Evolutionary conservation across 768 basidiomycete genomes (phyloP).

Genomic region (Kwoniella europaea): DNA sequence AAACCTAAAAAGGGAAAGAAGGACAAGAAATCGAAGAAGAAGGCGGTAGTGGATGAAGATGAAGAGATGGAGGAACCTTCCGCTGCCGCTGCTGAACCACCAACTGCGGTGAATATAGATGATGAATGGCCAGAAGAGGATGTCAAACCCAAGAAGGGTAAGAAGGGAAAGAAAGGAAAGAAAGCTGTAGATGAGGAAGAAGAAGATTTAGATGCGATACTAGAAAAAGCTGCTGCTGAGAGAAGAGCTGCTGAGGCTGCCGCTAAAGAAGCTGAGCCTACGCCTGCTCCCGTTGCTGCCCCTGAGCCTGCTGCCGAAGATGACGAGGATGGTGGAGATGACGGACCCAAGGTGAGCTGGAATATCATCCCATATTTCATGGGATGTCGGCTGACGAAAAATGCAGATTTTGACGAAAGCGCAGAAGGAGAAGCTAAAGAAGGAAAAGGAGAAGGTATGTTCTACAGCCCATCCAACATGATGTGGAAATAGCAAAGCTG

Average conservation of each 20-base stretch:
- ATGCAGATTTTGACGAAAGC: conserved; percentile 86
- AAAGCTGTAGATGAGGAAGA: conserved; percentile 31
- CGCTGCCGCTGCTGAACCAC: conserved; percentile 12
- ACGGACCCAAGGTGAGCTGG: conserved; percentile 64
- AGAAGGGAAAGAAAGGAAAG: conserved; percentile 50
- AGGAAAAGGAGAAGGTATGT: conserved; percentile 88
- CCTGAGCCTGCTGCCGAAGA: conserved; percentile 32
- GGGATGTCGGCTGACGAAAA: conserved; percentile 14
- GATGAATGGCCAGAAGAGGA: conserved; percentile 77
- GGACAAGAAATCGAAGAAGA: conserved; percentile 42
- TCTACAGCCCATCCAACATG: not conserved
- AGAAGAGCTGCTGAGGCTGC: conserved; percentile 26
- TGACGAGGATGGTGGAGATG: conserved; percentile 45
- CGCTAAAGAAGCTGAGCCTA: conserved; percentile 10
- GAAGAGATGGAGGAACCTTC: conserved; percentile 27
- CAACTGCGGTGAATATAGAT: conserved; percentile 58
- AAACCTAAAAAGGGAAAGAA: conserved; percentile 57
- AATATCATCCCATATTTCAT: too few relatives aligned
- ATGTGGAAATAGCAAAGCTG: not conserved
- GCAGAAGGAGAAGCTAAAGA: conserved; percentile 94
- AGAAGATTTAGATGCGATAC: conserved; percentile 28
- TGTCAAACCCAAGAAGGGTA: conserved; percentile 59
- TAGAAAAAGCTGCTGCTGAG: conserved; percentile 29
- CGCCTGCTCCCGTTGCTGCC: conserved; percentile 41
- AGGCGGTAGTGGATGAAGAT: conserved; percentile 30